These are phyloP conservation scores for Stephania cephalantha DNA, from an alignment of 164 flowering plant genomes.

Conservation along the genomic window DNA sequence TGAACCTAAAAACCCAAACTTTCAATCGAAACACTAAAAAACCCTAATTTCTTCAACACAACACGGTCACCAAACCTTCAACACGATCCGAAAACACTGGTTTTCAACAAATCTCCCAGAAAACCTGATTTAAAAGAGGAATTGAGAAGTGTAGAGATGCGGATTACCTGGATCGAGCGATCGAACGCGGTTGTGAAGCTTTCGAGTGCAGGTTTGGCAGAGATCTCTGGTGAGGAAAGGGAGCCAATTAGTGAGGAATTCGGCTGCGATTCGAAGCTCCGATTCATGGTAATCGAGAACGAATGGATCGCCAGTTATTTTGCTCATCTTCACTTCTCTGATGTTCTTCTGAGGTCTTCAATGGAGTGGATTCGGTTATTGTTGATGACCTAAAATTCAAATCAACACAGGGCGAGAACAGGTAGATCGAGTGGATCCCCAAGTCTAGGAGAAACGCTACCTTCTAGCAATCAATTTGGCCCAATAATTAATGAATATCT, in stretches of 20 bases:
- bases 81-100: background rate
- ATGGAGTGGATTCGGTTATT: background rate
- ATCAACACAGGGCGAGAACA: no score
- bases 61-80: background rate
- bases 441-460: no score
- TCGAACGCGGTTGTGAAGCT: constrained; percentile 45
- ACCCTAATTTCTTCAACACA: background rate
- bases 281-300: constrained; percentile 35
- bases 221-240: constrained; percentile 68
- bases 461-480: no score
- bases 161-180: constrained; percentile 42
- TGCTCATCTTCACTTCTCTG: constrained; percentile 12
- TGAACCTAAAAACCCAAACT: background rate
- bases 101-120: background rate
- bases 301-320: constrained; percentile 36
- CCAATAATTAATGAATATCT: no score
- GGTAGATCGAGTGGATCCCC: no score
- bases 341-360: background rate
- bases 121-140: background rate
- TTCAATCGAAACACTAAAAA: background rate
- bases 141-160: background rate
- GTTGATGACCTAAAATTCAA: no score
- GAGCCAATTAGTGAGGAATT: constrained; percentile 65
- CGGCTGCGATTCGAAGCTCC: constrained; percentile 66
- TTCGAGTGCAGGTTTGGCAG: constrained; percentile 44